Conservation (phyloP, 1,284 basidiomycete species). For the Phlebopus sp. region DNA sequence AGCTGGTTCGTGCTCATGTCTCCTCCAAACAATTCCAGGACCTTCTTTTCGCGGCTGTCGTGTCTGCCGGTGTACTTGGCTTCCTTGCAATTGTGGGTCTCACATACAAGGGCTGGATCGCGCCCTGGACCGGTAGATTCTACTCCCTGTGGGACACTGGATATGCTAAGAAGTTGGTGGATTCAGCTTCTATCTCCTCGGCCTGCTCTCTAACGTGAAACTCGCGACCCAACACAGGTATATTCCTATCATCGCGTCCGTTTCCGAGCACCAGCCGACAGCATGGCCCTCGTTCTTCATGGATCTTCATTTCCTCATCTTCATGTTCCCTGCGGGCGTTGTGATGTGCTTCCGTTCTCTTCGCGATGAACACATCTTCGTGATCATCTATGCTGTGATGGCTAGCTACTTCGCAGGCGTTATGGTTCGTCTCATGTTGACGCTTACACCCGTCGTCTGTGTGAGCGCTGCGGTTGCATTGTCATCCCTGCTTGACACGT, state of each 20-base stretch:
- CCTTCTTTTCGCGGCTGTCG: conserved; percentile 69
- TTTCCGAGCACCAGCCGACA: conserved; percentile 99
- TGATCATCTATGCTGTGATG: conserved; percentile 97
- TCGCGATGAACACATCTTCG: conserved; percentile 96
- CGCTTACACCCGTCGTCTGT: conserved; percentile 90
- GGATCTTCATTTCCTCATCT: conserved; percentile 97
- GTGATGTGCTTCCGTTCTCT: conserved; percentile 92
- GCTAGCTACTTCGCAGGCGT: conserved; percentile 99
- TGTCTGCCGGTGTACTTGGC: conserved; percentile 73
- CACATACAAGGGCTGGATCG: conserved; percentile 95
- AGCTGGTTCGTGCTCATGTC: conserved; percentile 86
- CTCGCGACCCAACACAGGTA: conserved; percentile 49
- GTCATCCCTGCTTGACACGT: conserved; percentile 86
- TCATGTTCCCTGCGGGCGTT: conserved; percentile 97
- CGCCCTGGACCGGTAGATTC: conserved; percentile 99
- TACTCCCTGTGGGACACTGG: conserved; percentile 99
- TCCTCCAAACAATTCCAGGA: conserved; percentile 92
- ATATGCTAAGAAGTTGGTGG: conserved; percentile 88
- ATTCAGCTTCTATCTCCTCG: neutral
- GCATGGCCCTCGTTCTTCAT: conserved; percentile 99
- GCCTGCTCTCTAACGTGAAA: conserved; percentile 9
- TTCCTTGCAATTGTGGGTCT: conserved; percentile 71
- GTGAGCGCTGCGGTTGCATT: conserved; percentile 90
- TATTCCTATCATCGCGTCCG: conserved; percentile 98
- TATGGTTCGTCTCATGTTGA: conserved; percentile 97